phyloP scores from a whole-genome alignment of 2,329 filamentous ascomycete genomes.

The Talaromyces sp. region DNA sequence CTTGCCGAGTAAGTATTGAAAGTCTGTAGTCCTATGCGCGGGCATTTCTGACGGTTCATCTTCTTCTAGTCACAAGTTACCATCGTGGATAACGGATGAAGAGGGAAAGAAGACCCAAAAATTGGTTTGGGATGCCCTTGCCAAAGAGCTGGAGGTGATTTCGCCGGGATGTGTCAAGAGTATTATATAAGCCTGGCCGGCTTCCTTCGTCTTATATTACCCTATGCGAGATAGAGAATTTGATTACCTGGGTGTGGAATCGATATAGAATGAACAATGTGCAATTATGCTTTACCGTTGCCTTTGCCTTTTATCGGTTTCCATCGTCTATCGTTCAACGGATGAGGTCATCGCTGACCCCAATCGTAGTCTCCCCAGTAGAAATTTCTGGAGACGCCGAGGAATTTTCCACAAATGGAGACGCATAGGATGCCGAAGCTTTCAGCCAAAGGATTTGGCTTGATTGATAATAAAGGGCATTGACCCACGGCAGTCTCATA shows the following conservation, averaged over 20 bases:
- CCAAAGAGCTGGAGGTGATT: conserved; percentile 12
- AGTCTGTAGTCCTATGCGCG: background rate
- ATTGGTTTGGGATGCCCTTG: conserved; percentile 3
- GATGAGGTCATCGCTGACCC: background rate
- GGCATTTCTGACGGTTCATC: background rate
- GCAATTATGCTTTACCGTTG: no score
- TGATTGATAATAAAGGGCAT: conserved; percentile 5
- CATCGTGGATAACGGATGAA: conserved; percentile 10
- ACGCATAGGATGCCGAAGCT: background rate
- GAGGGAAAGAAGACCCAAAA: conserved; percentile 4
- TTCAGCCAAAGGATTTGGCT: conserved; percentile 6
- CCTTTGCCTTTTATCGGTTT: no score
- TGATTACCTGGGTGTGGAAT: no score
- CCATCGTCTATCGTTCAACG: background rate
- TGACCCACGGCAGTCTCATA: conserved; percentile 9
- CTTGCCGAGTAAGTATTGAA: conserved; percentile 12
- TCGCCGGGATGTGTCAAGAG: conserved; percentile 4
- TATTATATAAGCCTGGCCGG: background rate
- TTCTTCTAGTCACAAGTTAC: background rate
- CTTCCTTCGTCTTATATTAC: background rate
- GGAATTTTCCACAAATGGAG: background rate
- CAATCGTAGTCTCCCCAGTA: no score
- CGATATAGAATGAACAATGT: background rate
- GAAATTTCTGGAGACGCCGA: no score
- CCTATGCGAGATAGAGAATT: no score